Percentiles rank a stretch among this genome's conserved stretches.
These are phyloP conservation scores for Glycine latifolia DNA, from an alignment of 306 rosid genomes.

Conservation along the genomic window DNA sequence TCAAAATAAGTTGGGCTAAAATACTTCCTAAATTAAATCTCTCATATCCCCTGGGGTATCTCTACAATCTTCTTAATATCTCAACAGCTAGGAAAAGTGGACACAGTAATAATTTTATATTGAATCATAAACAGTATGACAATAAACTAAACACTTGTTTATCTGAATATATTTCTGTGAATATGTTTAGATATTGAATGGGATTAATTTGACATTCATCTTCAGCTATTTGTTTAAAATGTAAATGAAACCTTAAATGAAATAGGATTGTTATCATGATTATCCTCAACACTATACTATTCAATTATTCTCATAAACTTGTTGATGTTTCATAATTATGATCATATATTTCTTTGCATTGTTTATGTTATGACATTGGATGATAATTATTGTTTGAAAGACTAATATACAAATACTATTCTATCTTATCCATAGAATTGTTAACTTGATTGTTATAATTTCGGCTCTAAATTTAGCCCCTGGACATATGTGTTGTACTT, in stretches of 20 bases:
- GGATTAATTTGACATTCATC: constrained; percentile 4
- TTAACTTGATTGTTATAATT: constrained; percentile 26
- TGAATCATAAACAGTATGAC: no score
- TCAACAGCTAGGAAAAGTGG: not conserved
- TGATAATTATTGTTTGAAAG: constrained; percentile 23
- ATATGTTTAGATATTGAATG: not conserved
- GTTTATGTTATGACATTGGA: constrained; percentile 19
- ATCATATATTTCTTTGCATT: constrained; percentile 19
- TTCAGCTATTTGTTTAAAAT: not conserved
- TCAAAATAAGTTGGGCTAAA: not conserved
- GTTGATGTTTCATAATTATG: not conserved
- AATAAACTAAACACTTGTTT: no score
- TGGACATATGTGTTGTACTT: constrained; percentile 19
- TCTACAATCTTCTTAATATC: not conserved
- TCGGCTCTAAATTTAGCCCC: constrained; percentile 20
- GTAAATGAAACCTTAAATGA: constrained; percentile 4
- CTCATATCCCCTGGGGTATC: not conserved
- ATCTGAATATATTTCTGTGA: not conserved
- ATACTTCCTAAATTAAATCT: not conserved
- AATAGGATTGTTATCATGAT: constrained; percentile 19
- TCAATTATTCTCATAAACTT: constrained; percentile 11
- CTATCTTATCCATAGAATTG: not conserved
- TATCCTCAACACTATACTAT: constrained; percentile 28
- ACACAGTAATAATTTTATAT: no score
- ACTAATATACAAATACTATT: constrained; percentile 1